Base-by-base conservation (phyloP, 163 green algal species). In the Scenedesmus sp. region DNA sequence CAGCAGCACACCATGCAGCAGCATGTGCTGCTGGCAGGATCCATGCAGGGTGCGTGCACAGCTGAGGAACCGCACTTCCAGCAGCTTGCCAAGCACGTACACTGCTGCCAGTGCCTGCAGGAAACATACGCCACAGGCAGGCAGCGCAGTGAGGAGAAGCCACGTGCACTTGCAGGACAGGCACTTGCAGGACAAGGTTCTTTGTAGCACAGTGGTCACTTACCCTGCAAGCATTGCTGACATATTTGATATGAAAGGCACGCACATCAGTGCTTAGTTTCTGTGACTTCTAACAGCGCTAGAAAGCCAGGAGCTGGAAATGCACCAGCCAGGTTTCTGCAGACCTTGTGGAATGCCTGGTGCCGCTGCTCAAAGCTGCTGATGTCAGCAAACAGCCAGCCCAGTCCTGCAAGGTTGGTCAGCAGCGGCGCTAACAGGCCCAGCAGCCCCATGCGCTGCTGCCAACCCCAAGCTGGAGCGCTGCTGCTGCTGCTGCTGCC, bases 11-110 rank as follows among this genome's bases (percentile, higher is more conserved):
- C 82, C 20, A 64, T 88, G 82, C 82, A 88, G 82, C 56, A 88
- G 82, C 82, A 88, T 88, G 82, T 54, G 64, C 34, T 88, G 82
- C 82, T 88, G 82, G 23, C 57, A 88, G 82, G 56, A 57, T 5
- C 82, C 82, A 4, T 74, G 20, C 23, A 57, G 34, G 3, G 23
- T 52, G 57, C 57, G 64, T 23, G 74, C 74, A 20, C 82, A 20
- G 56, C 82, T 88, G 82, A 74, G 7, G 20, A 76, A 76, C 26
- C 8, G 6, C 2, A 74, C 6, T 57, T 88, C 56, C 8, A 88
- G 55, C 20, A 88, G 55, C 20, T 88, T 88, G 82, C 82, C 82
- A 18, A n/a, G 2, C 18, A 88, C 56, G 26, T 23, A 74, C 2
- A 74, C 56, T 73, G 82, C 82, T 76, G 66, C 66, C 0, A 76